phyloP scores from a whole-genome alignment of 169 alveolate species.

The Perkinsus marinus region DNA sequence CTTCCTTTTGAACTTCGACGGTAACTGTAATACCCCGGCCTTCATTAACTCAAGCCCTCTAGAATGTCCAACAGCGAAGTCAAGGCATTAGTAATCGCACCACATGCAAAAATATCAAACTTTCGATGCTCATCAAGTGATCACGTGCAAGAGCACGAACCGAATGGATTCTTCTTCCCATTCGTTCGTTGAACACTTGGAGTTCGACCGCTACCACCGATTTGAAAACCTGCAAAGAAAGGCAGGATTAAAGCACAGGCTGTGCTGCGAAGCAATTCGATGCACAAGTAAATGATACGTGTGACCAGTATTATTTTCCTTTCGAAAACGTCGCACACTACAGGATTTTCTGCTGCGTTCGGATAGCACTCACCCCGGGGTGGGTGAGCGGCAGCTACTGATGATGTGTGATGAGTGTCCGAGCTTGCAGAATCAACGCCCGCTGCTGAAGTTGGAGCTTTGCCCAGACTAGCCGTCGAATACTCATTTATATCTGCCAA shows the following conservation, averaged over 20 bases:
- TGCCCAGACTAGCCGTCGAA: too few species aligned
- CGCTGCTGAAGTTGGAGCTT: not conserved
- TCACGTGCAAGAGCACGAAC: not conserved
- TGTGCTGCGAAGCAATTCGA: not conserved
- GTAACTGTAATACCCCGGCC: too few species aligned
- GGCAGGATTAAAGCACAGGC: not conserved
- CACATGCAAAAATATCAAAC: not conserved
- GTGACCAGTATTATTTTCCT: too few species aligned
- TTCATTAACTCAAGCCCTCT: too few species aligned
- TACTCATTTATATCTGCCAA: not conserved
- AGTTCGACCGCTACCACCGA: not conserved
- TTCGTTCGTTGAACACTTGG: not conserved
- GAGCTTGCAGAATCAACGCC: not conserved
- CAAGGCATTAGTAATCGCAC: not conserved
- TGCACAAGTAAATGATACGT: too few species aligned
- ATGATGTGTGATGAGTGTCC: not conserved
- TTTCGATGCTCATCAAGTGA: not conserved
- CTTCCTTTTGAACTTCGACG: too few species aligned
- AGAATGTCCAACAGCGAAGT: not conserved
- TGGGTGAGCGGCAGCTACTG: not conserved
- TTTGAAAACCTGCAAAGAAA: not conserved
- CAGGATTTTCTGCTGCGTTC: not conserved
- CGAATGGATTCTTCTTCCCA: not conserved
- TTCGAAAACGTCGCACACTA: too few species aligned
- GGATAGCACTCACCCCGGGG: not conserved